A percentile compares a stretch with the other conserved stretches of the same genome.
phyloP scores from a whole-genome alignment of 2,329 filamentous ascomycete genomes.

The Bretziella fagacearum region DNA sequence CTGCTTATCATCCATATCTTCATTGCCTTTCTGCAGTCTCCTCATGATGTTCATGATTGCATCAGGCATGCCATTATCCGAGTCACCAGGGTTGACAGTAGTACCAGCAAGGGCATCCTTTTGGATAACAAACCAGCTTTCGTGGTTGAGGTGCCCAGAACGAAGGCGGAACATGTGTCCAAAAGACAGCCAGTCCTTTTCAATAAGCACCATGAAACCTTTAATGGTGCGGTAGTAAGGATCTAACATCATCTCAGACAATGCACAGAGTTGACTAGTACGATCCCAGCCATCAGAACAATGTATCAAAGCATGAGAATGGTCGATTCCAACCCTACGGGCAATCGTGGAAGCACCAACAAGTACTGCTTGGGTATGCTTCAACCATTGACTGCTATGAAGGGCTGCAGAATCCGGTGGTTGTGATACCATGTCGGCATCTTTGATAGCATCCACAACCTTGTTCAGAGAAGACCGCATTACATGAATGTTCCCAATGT shows the following conservation, averaged over 20 bases:
- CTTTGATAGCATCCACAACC: slow-evolving; percentile 76
- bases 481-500: slow-evolving; percentile 96
- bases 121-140: slow-evolving; percentile 86
- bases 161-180: slow-evolving; percentile 94
- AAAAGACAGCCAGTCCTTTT: slow-evolving; percentile 97
- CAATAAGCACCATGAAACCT: slow-evolving; percentile 83
- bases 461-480: slow-evolving; percentile 85
- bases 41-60: slow-evolving; percentile 76
- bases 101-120: slow-evolving; percentile 57
- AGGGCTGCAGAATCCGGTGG: slow-evolving; percentile 69
- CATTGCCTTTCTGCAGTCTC: slow-evolving; percentile 52
- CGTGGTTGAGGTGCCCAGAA: slow-evolving; percentile 72
- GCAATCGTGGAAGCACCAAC: slow-evolving; percentile 75
- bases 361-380: slow-evolving; percentile 69
- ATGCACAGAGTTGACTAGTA: slow-evolving; percentile 80
- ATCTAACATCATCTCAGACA: slow-evolving; percentile 86
- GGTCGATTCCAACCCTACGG: slow-evolving; percentile 72
- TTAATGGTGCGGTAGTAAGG: slow-evolving; percentile 89
- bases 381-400: slow-evolving; percentile 74
- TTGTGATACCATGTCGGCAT: slow-evolving; percentile 71
- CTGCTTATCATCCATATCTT: slow-evolving; percentile 40
- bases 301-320: slow-evolving; percentile 90
- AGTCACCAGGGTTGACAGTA: slow-evolving; percentile 43
- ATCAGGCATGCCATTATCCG: slow-evolving; percentile 42
- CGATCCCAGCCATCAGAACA: slow-evolving; percentile 98